Percentiles rank a stretch among this genome's conserved stretches.
phyloP scores from a whole-genome alignment of 495 filamentous ascomycete genomes.

The Neurospora africana region DNA sequence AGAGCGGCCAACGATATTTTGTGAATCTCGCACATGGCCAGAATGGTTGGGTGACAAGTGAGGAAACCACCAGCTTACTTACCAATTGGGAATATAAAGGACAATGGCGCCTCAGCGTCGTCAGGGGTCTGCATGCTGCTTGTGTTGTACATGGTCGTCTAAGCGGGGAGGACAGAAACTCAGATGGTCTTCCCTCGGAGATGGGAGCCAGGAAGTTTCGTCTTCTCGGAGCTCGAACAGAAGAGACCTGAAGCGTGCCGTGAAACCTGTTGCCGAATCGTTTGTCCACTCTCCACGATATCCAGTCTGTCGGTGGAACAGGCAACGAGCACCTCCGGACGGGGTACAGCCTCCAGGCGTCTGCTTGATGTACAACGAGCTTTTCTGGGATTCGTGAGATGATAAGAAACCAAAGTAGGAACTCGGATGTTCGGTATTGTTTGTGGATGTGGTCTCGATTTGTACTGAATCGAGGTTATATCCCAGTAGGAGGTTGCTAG shows the following conservation, averaged over 20 bases:
- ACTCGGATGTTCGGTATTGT: not conserved
- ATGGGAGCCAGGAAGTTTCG: not conserved
- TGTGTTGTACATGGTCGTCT: constrained; percentile 17
- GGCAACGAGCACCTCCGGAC: not conserved
- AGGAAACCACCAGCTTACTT: constrained; percentile 22
- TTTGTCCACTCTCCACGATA: not conserved
- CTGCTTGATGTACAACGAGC: not conserved
- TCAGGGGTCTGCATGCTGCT: constrained; percentile 34
- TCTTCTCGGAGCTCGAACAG: not conserved
- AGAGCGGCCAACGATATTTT: constrained; percentile 27
- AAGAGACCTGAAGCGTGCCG: not conserved
- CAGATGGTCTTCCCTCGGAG: constrained; percentile 1
- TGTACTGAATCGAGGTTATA: not conserved
- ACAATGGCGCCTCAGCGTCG: constrained; percentile 26
- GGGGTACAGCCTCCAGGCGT: not conserved
- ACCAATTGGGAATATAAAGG: constrained; percentile 42
- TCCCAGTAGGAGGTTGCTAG: not conserved
- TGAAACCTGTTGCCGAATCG: not conserved
- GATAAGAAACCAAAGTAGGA: not conserved
- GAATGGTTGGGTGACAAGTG: constrained; percentile 34
- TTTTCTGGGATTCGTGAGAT: not conserved
- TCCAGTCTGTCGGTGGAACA: not conserved
- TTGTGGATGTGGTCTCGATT: not conserved
- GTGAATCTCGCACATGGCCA: constrained; percentile 30
- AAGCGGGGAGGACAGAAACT: constrained; percentile 3